Evolutionary conservation across 2,329 filamentous ascomycete genomes (phyloP).

Genomic region (Alternaria solani): DNA sequence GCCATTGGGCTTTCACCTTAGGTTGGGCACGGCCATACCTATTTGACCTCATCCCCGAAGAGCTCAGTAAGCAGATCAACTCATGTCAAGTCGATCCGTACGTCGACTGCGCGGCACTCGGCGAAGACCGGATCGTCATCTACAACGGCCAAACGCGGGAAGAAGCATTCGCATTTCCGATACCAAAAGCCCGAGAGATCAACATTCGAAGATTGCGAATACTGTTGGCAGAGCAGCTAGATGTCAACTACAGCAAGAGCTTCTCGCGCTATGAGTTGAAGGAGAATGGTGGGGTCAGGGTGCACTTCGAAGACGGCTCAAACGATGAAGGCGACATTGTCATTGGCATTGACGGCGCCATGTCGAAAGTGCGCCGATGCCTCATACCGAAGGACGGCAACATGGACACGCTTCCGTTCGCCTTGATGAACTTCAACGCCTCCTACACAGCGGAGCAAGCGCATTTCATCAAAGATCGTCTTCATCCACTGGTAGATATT

Average conservation of each 20-base stretch:
- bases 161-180: slow-evolving; percentile 45
- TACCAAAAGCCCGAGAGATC: slow-evolving; percentile 45
- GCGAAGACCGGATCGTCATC: slow-evolving; percentile 43
- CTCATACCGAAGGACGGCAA: slow-evolving; percentile 28
- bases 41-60: slow-evolving; percentile 41
- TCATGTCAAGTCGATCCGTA: slow-evolving; percentile 46
- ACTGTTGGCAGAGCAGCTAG: slow-evolving; percentile 45
- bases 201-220: slow-evolving; percentile 50
- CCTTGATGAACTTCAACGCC: slow-evolving; percentile 42
- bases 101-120: slow-evolving; percentile 36
- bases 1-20: slow-evolving; percentile 51
- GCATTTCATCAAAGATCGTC: slow-evolving; percentile 31
- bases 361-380: slow-evolving; percentile 37
- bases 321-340: slow-evolving; percentile 31
- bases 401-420: slow-evolving; percentile 38
- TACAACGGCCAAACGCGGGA: slow-evolving; percentile 48
- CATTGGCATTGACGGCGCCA: slow-evolving; percentile 40
- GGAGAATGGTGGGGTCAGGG: slow-evolving; percentile 35
- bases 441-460: slow-evolving; percentile 38
- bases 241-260: slow-evolving; percentile 42
- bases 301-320: slow-evolving; percentile 37
- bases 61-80: slow-evolving; percentile 35
- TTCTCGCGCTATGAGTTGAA: slow-evolving; percentile 27
- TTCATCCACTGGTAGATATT: slow-evolving; percentile 43
- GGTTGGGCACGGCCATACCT: slow-evolving; percentile 47